phyloP scores from a whole-genome alignment of 768 basidiomycete genomes.

The Gloeostereum incarnatum region DNA sequence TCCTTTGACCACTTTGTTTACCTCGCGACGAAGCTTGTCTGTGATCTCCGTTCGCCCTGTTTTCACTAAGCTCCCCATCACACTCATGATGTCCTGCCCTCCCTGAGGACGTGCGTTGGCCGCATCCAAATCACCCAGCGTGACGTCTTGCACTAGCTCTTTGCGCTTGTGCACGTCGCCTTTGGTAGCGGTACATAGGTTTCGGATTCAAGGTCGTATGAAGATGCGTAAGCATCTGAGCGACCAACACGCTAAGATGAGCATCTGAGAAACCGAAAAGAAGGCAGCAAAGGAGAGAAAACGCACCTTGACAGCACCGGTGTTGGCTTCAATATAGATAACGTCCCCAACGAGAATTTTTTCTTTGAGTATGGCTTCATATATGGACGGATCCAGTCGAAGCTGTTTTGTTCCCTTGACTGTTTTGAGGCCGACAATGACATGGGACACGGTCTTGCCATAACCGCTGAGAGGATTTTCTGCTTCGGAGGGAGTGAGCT shows the following conservation, averaged over 20 bases:
- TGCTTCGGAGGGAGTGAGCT: constrained; percentile 90
- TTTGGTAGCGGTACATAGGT: constrained; percentile 95
- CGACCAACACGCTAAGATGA: constrained; percentile 77
- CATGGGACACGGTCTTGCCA: constrained; percentile 98
- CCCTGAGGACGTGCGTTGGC: constrained; percentile 95
- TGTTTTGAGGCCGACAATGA: constrained; percentile 92
- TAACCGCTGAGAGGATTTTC: constrained; percentile 97
- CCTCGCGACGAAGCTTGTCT: constrained; percentile 90
- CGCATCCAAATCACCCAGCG: constrained; percentile 89
- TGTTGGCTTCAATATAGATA: constrained; percentile 89
- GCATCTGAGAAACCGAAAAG: neutral
- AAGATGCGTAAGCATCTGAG: constrained; percentile 95
- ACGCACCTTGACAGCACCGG: constrained; percentile 87
- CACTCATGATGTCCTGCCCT: constrained; percentile 98
- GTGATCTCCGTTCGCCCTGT: too few species aligned
- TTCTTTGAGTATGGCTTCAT: constrained; percentile 96
- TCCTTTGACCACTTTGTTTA: constrained; percentile 94
- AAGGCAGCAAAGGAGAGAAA: neutral
- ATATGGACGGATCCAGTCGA: constrained; percentile 88
- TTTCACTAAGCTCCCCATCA: constrained; percentile 89
- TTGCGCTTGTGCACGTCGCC: constrained; percentile 95
- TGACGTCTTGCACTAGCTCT: constrained; percentile 92
- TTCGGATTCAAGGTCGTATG: constrained; percentile 96
- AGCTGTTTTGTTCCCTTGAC: constrained; percentile 91
- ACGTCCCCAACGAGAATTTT: constrained; percentile 98